A percentile compares a stretch with the other conserved stretches of the same genome.
These are phyloP conservation scores for Phytophthora podocarpi DNA, from an alignment of 352 stramenopile genomes.

Conservation along the genomic window DNA sequence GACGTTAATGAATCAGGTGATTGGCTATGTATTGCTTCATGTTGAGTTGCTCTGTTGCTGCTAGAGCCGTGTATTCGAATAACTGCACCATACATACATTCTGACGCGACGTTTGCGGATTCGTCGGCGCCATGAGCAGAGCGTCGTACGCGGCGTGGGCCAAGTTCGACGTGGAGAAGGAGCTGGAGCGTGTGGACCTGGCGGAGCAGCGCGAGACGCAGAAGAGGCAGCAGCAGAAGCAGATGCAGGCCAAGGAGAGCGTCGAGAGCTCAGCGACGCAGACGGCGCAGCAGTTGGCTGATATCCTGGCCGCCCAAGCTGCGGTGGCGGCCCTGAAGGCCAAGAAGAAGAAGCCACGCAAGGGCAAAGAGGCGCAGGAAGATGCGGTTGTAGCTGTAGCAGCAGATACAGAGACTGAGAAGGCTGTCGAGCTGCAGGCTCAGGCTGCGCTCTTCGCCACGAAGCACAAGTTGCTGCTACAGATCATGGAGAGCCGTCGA, in stretches of 20 bases:
- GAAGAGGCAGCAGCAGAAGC: slow-evolving; percentile 38
- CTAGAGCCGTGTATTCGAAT: not conserved
- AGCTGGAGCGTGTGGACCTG: slow-evolving; percentile 60
- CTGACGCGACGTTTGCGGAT: not conserved
- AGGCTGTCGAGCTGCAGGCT: slow-evolving; percentile 26
- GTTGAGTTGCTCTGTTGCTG: not conserved
- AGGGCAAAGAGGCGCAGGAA: not conserved
- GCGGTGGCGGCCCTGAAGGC: slow-evolving; percentile 71
- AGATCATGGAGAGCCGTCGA: slow-evolving; percentile 47
- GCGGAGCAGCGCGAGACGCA: slow-evolving; percentile 37
- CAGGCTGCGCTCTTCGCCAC: slow-evolving; percentile 42
- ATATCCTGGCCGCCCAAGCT: slow-evolving; percentile 66
- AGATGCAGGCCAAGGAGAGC: slow-evolving; percentile 48
- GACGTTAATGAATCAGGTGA: slow-evolving; percentile 44
- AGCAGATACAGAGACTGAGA: not conserved
- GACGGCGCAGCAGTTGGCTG: slow-evolving; percentile 54
- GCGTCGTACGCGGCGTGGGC: slow-evolving; percentile 65
- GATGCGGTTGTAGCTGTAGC: not conserved
- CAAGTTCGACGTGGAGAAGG: slow-evolving; percentile 71
- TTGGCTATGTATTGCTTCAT: slow-evolving; percentile 24
- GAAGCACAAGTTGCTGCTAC: slow-evolving; percentile 62
- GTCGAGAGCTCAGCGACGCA: slow-evolving; percentile 53
- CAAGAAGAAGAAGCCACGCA: slow-evolving; percentile 36
- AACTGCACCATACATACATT: not conserved
- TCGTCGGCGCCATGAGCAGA: slow-evolving; percentile 42